phyloP scores from a whole-genome alignment of 1,284 basidiomycete species.

The Somion occarium region DNA sequence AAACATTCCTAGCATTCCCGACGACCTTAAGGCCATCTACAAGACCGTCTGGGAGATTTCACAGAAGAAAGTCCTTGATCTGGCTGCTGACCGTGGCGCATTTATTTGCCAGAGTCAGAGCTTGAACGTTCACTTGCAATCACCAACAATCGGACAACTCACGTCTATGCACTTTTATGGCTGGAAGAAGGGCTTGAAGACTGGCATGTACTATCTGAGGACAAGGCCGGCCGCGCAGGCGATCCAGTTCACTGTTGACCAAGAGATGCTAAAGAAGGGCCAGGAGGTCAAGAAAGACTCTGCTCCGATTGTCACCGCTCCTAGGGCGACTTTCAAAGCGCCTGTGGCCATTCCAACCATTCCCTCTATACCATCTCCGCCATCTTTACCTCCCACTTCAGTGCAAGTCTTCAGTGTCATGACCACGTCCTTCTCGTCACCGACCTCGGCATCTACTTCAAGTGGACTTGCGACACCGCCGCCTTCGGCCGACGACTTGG shows the following conservation, averaged over 20 bases:
- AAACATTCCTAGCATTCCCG: slow-evolving; percentile 82
- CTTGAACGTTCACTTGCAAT: slow-evolving; percentile 90
- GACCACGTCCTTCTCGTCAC: no score
- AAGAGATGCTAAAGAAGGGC: slow-evolving; percentile 70
- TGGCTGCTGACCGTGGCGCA: slow-evolving; percentile 96
- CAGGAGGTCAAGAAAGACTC: slow-evolving; percentile 33
- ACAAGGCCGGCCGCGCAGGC: slow-evolving; percentile 94
- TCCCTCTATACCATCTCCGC: neutral
- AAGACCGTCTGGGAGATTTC: slow-evolving; percentile 99
- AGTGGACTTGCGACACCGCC: slow-evolving; percentile 13
- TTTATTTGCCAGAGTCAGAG: slow-evolving; percentile 96
- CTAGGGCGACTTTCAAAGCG: slow-evolving; percentile 18
- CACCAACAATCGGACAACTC: slow-evolving; percentile 91
- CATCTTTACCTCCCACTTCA: neutral
- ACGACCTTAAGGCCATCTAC: slow-evolving; percentile 93
- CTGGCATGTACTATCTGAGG: slow-evolving; percentile 96
- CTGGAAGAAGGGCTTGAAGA: slow-evolving; percentile 99
- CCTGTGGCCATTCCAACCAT: slow-evolving; percentile 1
- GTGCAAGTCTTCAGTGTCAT: neutral
- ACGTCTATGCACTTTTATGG: slow-evolving; percentile 99
- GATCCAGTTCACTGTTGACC: slow-evolving; percentile 97
- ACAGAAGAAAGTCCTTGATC: slow-evolving; percentile 97
- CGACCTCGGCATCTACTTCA: slow-evolving; percentile 12
- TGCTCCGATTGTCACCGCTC: slow-evolving; percentile 21
- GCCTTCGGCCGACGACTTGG: slow-evolving; percentile 15